Evolutionary conservation across 2,329 filamentous ascomycete species (phyloP).

Genomic region (Ceratocystis huliohia): DNA sequence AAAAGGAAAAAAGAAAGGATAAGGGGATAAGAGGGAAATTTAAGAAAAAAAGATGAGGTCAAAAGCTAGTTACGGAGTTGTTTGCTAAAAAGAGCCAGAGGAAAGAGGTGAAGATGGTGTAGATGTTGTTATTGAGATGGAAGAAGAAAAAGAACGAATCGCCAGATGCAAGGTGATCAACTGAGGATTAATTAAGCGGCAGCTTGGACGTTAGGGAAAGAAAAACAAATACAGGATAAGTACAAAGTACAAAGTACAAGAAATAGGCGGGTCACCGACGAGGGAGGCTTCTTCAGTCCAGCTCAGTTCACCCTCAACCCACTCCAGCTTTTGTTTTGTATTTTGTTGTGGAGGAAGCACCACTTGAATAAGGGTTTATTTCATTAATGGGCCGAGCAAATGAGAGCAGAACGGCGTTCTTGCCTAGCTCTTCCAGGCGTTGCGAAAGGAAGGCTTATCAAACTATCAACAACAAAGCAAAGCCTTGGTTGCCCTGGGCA

Average conservation of each 20-base stretch:
- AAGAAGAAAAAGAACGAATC: slow-evolving; percentile 10
- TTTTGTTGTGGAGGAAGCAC: slow-evolving; percentile 4
- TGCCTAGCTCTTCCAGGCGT: no score
- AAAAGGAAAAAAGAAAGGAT: slow-evolving; percentile 10
- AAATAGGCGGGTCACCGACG: neutral
- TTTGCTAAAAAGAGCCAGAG: no score
- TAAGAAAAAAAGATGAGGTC: neutral
- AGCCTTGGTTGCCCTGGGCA: neutral
- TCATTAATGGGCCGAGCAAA: no score
- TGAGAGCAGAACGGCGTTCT: no score
- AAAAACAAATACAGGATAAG: slow-evolving; percentile 3
- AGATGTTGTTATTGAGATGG: neutral
- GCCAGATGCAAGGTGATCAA: neutral
- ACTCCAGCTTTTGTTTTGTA: neutral
- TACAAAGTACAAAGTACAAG: neutral
- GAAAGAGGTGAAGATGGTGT: slow-evolving; percentile 9
- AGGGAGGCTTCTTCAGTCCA: neutral
- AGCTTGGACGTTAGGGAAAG: slow-evolving; percentile 3
- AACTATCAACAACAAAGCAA: slow-evolving; percentile 1
- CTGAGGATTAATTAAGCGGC: slow-evolving; percentile 6
- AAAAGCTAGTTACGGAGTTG: no score
- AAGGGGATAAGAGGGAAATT: neutral
- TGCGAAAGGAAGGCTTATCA: neutral
- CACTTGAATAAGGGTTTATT: slow-evolving; percentile 16
- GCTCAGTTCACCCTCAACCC: neutral